Evolutionary conservation across 2,329 filamentous ascomycete species (phyloP).

Genomic region (Sarocladium oryzae): DNA sequence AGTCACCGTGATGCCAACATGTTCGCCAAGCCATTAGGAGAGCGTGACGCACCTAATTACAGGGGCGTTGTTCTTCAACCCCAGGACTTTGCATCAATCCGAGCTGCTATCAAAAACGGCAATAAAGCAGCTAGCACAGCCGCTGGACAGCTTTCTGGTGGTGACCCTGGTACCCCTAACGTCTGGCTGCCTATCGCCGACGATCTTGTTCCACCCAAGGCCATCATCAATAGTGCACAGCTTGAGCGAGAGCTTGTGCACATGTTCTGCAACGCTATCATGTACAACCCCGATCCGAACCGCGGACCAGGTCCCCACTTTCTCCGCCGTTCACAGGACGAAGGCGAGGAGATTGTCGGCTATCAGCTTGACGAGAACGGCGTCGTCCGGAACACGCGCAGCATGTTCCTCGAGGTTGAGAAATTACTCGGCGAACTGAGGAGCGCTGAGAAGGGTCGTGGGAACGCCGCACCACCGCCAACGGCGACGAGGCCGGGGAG

Average conservation of each 20-base stretch:
- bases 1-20: conserved; percentile 74
- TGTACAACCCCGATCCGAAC: conserved; percentile 88
- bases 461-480: conserved; percentile 23
- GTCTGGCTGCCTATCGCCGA: conserved; percentile 63
- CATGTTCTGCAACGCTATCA: conserved; percentile 97
- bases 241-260: conserved; percentile 89
- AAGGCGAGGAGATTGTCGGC: conserved; percentile 42
- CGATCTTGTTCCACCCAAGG: conserved; percentile 77
- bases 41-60: conserved; percentile 71
- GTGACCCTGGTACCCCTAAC: conserved; percentile 48
- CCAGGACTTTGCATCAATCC: conserved; percentile 72
- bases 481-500: conserved; percentile 22
- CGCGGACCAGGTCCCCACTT: conserved; percentile 62
- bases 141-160: conserved; percentile 53
- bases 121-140: conserved; percentile 57
- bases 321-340: conserved; percentile 36
- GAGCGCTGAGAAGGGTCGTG: conserved; percentile 57
- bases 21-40: conserved; percentile 69
- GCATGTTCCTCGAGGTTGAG: conserved; percentile 87
- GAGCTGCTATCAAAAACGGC: conserved; percentile 67
- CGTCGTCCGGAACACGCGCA: conserved; percentile 77
- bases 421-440: conserved; percentile 70
- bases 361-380: conserved; percentile 75
- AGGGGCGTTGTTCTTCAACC: conserved; percentile 66
- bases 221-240: conserved; percentile 88